Base-by-base conservation (phyloP, 2,329 filamentous ascomycete genomes). In the Diatrype stigma region DNA sequence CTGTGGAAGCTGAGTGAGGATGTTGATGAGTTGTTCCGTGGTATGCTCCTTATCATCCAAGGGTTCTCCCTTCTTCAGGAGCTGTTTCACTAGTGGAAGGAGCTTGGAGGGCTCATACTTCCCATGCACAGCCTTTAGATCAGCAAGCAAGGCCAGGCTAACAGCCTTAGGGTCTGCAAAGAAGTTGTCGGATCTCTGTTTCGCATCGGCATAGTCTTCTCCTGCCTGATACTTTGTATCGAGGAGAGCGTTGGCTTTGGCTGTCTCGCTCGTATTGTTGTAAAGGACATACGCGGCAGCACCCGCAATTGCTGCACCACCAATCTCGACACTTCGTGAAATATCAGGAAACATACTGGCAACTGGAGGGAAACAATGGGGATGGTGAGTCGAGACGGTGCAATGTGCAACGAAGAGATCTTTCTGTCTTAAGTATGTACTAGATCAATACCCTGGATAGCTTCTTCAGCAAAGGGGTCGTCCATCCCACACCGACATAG, bases 11-110 rank as follows among this genome's bases (percentile, higher is more conserved):
- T 67, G 54, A 2, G 70, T 69, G 19, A 73, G 63, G 37, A 74
- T 70, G 14, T 66, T 68, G 34, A 73, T 73, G 45, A 73, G 57
- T 17, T 69, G 55, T 52, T 73, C 71, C 22, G 70, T 72, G 8
- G 68, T 71, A 21, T 67, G 65, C 45, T 71, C 75, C 62, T 80
- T 84, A 60, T 88, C 85, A 59, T 88, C 73, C 16, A 81, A 67
- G 7, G 75, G 74, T 40, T 79, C 70, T 2, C 79, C 79, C n/a
- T 74, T 73, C 50, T 55, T 53, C 44, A 53, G 28, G 14, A 70
- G 48, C 32, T 61, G 60, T 17, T 69, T 65, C 42, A 72, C 57
- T 26, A 73, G 63, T 4, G 50, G 59, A 5, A 59, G 56, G 12
- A 72, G 50, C 46, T 73, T 58, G 4, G 56, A 38, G 14, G 60